Evolutionary conservation across 1,139 yeast species (phyloP).

Genomic region (Geotrichum siamense): DNA sequence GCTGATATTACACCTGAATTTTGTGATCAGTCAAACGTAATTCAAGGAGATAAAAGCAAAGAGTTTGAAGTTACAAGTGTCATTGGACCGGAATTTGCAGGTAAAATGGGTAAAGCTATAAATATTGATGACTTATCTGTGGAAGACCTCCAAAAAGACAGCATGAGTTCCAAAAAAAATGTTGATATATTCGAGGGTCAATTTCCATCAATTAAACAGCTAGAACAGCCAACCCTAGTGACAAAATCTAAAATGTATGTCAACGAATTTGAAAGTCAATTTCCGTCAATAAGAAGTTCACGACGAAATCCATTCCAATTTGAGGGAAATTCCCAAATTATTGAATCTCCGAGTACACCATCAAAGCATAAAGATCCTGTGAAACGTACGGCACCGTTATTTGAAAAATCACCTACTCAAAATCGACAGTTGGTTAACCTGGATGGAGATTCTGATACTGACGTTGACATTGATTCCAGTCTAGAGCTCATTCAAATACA

Average conservation of each 20-base stretch:
- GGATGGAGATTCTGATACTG: neutral
- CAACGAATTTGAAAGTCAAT: no score
- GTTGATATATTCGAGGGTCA: no score
- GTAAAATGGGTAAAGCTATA: neutral
- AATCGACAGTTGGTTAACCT: neutral
- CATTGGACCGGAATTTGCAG: neutral
- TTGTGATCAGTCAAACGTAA: neutral
- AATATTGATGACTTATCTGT: neutral
- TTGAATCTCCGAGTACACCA: neutral
- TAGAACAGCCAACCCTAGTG: no score
- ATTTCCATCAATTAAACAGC: no score
- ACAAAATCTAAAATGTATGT: no score
- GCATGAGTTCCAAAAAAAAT: no score
- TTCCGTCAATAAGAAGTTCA: no score
- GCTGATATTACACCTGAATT: slow-evolving; percentile 3
- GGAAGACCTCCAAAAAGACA: no score
- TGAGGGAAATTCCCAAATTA: neutral
- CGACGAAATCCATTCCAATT: no score
- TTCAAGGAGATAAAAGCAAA: neutral
- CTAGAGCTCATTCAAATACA: neutral
- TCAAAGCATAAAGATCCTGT: neutral
- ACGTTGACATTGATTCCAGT: neutral
- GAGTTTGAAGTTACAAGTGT: neutral
- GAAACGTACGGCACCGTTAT: neutral
- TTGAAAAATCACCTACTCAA: neutral